Evolutionary conservation across 441 rosid genomes (phyloP).

Genomic region (Syzygium malaccense): DNA sequence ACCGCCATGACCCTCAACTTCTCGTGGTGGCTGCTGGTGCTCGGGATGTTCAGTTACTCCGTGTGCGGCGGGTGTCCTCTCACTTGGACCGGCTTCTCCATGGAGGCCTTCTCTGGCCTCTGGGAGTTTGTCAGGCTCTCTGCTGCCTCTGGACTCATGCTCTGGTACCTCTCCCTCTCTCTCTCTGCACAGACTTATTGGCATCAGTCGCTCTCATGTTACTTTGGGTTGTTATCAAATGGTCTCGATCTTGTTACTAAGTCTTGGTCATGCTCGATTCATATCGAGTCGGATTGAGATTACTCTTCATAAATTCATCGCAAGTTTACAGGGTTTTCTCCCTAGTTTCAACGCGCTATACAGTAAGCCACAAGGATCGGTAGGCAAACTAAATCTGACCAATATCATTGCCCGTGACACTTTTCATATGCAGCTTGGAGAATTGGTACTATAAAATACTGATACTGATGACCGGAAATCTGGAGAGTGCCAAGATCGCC

Average conservation of each 20-base stretch:
- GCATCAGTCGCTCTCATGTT: neutral
- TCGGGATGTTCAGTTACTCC: neutral
- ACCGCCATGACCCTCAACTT: conserved; percentile 7
- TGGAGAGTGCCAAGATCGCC: conserved; percentile 15
- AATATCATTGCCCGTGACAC: neutral
- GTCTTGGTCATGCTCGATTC: neutral
- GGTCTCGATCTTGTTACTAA: neutral
- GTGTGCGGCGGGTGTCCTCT: conserved; percentile 15
- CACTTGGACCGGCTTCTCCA: conserved; percentile 17
- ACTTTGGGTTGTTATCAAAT: neutral
- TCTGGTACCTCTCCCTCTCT: neutral
- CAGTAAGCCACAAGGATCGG: neutral
- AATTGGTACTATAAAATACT: conserved; percentile 16
- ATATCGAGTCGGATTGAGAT: neutral
- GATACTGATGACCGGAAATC: conserved; percentile 16
- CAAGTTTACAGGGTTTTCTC: neutral
- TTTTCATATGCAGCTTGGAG: conserved; percentile 12
- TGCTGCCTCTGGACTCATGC: conserved; percentile 9
- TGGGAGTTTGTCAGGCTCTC: conserved; percentile 21
- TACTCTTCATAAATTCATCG: neutral
- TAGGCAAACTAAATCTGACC: neutral
- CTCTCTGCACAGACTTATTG: neutral
- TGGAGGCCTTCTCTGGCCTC: conserved; percentile 13
- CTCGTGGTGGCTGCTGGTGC: conserved; percentile 18
- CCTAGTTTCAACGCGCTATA: neutral